A percentile compares a stretch with the other conserved stretches of the same genome.
These are phyloP conservation scores for Termitomyces eurrhizus DNA, from an alignment of 768 basidiomycete genomes.

Conservation along the genomic window DNA sequence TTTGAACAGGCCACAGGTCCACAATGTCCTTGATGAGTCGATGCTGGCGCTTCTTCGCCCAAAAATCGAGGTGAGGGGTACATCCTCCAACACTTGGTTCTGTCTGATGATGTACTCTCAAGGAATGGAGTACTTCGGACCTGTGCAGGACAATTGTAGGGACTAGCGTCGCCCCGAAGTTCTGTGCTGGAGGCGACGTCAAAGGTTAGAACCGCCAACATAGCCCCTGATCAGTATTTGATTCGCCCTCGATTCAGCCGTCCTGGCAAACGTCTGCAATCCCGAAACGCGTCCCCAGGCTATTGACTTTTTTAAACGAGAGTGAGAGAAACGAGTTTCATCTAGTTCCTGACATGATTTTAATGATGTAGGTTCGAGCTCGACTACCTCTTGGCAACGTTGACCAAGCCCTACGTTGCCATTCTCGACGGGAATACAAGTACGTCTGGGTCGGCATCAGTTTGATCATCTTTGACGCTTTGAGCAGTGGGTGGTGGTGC, in stretches of 20 bases:
- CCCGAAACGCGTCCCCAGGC: constrained; percentile 55
- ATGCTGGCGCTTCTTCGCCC: constrained; percentile 73
- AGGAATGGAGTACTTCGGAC: constrained; percentile 77
- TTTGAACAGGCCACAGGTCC: constrained; percentile 75
- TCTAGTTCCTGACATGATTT: constrained; percentile 10
- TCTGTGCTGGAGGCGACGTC: constrained; percentile 96
- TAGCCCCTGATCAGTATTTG: constrained; percentile 1
- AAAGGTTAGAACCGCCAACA: constrained; percentile 51
- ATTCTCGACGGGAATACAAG: constrained; percentile 91
- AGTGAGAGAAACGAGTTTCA: constrained; percentile 55
- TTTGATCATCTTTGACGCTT: constrained; percentile 1
- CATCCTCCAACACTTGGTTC: background rate
- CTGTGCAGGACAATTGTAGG: constrained; percentile 72
- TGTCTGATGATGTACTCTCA: constrained; percentile 11
- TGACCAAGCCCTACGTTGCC: constrained; percentile 87
- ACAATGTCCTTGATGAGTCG: constrained; percentile 76
- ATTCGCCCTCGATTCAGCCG: constrained; percentile 34
- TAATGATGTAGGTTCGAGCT: constrained; percentile 61
- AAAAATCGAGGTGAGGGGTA: constrained; percentile 65
- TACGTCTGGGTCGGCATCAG: constrained; percentile 37
- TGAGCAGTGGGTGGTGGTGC: constrained; percentile 90
- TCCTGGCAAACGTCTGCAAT: constrained; percentile 47
- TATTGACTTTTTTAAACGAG: constrained; percentile 86
- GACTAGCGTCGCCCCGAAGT: constrained; percentile 68
- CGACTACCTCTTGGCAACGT: constrained; percentile 64